These are phyloP conservation scores for Colletotrichum tropicale DNA, from an alignment of 2,329 filamentous ascomycete genomes.

Conservation along the genomic window DNA sequence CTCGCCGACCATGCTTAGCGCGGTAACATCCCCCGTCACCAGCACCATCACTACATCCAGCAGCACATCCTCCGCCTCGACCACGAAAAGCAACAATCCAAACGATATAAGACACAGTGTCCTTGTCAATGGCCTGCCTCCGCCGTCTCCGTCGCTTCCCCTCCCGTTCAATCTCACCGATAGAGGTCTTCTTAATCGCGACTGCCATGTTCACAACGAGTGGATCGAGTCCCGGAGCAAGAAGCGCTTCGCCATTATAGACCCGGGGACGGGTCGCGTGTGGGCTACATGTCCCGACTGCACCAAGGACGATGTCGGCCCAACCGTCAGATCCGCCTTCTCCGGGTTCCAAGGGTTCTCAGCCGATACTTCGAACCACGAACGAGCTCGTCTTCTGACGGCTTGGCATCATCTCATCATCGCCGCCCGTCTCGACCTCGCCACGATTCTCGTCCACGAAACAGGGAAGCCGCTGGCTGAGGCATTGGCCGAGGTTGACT, in stretches of 20 bases:
- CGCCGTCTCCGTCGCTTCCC: not conserved
- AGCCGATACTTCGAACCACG: conserved; percentile 38
- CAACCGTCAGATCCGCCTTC: conserved; percentile 38
- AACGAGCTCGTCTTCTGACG: conserved; percentile 37
- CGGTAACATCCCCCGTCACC: not conserved
- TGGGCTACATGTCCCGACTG: conserved; percentile 58
- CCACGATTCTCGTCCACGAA: conserved; percentile 47
- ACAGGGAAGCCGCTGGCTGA: conserved; percentile 63
- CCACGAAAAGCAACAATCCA: not conserved
- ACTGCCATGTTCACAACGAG: conserved; percentile 54
- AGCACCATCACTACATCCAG: conserved; percentile 1
- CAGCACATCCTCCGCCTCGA: not conserved
- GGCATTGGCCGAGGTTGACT: conserved; percentile 59
- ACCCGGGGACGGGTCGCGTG: conserved; percentile 53
- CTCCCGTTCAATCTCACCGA: conserved; percentile 50
- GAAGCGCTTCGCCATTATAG: conserved; percentile 55
- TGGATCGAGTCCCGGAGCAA: conserved; percentile 50
- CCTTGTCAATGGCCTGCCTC: not conserved
- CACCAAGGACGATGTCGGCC: conserved; percentile 41
- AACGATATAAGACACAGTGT: not conserved
- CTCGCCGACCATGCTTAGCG: conserved; percentile 14
- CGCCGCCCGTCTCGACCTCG: conserved; percentile 40
- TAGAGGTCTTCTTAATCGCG: conserved; percentile 49
- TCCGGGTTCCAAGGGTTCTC: conserved; percentile 41
- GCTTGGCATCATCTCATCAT: conserved; percentile 41